These are phyloP conservation scores for Eragrostis nindensis DNA, from an alignment of 176 grass and related monocot species.

Conservation along the genomic window DNA sequence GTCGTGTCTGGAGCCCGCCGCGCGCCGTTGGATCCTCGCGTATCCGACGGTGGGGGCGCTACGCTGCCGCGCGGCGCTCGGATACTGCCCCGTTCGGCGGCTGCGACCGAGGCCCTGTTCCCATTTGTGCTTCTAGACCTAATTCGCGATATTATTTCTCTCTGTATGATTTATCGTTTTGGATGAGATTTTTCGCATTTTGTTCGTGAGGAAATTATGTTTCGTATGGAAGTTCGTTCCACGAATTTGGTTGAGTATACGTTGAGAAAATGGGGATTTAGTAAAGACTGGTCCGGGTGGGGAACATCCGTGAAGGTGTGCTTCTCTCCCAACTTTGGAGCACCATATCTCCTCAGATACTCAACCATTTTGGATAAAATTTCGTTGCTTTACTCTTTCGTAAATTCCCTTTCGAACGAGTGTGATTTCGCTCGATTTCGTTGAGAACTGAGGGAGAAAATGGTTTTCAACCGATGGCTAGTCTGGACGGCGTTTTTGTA, in stretches of 20 bases:
- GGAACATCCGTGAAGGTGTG: slow-evolving; percentile 41
- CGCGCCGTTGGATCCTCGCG: not conserved
- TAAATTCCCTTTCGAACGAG: slow-evolving; percentile 42
- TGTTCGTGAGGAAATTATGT: not conserved
- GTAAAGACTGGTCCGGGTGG: not conserved
- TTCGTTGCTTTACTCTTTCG: fast-evolving
- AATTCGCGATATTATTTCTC: slow-evolving; percentile 39
- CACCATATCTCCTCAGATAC: not conserved
- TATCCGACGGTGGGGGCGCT: slow-evolving; percentile 28
- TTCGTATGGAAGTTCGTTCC: slow-evolving; percentile 26
- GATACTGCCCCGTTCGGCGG: not conserved
- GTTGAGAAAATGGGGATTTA: slow-evolving; percentile 4
- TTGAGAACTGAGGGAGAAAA: slow-evolving; percentile 17
- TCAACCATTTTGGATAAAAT: not conserved
- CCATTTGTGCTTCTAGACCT: slow-evolving; percentile 57
- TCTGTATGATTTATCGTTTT: not conserved
- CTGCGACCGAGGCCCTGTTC: not conserved
- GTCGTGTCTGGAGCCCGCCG: not conserved
- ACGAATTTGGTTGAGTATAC: not conserved
- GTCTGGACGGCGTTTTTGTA: slow-evolving; percentile 39
- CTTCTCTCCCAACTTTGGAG: slow-evolving; percentile 50
- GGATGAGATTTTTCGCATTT: fast-evolving
- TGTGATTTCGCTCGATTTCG: slow-evolving; percentile 13
- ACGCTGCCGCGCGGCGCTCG: not conserved
- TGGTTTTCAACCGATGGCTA: not conserved